These are phyloP conservation scores for Saturnispora saitoi DNA, from an alignment of 805 yeast genomes.

Conservation along the genomic window DNA sequence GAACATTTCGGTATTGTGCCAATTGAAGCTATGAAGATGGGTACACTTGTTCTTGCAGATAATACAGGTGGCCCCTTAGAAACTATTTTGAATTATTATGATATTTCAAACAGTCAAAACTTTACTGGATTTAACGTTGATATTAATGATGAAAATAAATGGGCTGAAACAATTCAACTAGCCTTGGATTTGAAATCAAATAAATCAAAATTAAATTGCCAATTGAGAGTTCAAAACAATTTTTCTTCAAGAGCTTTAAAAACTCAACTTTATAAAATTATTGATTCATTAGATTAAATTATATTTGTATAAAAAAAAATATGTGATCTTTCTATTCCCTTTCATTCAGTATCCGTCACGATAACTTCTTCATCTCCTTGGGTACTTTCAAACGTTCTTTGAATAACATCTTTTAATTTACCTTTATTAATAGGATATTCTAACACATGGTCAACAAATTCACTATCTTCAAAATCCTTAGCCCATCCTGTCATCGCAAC, in stretches of 20 bases:
- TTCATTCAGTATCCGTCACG: constrained; percentile 27
- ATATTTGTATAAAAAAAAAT: neutral
- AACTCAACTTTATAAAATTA: constrained; percentile 12
- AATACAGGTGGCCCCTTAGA: constrained; percentile 92
- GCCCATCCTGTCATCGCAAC: constrained; percentile 66
- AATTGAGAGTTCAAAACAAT: constrained; percentile 28
- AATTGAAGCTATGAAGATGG: constrained; percentile 81
- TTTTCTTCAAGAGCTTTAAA: constrained; percentile 43
- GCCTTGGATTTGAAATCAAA: constrained; percentile 22
- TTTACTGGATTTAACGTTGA: constrained; percentile 56
- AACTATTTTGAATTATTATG: constrained; percentile 40
- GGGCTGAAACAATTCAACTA: constrained; percentile 45
- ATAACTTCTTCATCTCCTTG: constrained; percentile 26
- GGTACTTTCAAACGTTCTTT: constrained; percentile 13
- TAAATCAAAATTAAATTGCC: constrained; percentile 20
- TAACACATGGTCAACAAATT: constrained; percentile 56
- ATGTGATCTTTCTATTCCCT: neutral
- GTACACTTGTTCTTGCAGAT: constrained; percentile 78
- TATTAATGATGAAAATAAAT: constrained; percentile 34
- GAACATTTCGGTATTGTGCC: constrained; percentile 99
- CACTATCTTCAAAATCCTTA: constrained; percentile 50
- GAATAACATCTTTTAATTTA: constrained; percentile 27
- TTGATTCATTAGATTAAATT: constrained; percentile 6
- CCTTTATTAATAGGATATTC: constrained; percentile 56
- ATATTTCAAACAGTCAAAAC: constrained; percentile 6